Conservation (phyloP, 495 filamentous ascomycete species). For the Aspergillus steynii region DNA sequence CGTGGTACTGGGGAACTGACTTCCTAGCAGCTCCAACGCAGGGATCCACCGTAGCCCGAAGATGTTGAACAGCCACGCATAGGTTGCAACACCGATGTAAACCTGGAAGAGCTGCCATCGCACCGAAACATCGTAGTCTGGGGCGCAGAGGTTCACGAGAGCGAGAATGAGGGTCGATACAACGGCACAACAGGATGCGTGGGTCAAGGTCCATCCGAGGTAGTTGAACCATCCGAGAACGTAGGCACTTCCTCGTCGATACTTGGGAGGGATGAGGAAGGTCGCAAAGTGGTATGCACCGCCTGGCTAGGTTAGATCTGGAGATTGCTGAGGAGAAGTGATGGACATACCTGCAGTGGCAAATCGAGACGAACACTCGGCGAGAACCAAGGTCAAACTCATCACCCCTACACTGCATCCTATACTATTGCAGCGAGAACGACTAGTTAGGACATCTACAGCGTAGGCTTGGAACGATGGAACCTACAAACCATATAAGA, state of each 20-base stretch:
- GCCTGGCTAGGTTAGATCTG: neutral
- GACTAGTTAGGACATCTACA: neutral
- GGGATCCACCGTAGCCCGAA: constrained; percentile 5
- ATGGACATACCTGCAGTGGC: constrained; percentile 8
- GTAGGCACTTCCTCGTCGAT: constrained; percentile 6
- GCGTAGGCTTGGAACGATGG: neutral
- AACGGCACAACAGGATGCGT: constrained; percentile 7
- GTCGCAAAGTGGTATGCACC: constrained; percentile 9
- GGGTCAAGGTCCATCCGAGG: constrained; percentile 10
- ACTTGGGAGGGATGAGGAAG: constrained; percentile 1
- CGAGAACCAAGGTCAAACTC: constrained; percentile 4
- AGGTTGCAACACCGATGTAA: neutral
- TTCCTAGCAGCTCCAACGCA: neutral
- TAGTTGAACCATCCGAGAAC: constrained; percentile 11
- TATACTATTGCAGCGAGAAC: neutral
- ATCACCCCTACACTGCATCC: constrained; percentile 2
- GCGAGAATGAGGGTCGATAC: constrained; percentile 1
- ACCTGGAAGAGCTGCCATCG: constrained; percentile 8
- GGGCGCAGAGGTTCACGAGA: constrained; percentile 3
- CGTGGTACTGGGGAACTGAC: neutral
- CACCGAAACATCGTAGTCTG: constrained; percentile 2
- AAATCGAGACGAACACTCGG: constrained; percentile 4
- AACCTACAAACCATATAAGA: constrained; percentile 11
- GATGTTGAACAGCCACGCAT: constrained; percentile 1
- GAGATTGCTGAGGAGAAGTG: too few species aligned